A percentile compares a stretch with the other conserved stretches of the same genome.
Evolutionary conservation across 768 basidiomycete genomes (phyloP).

Genomic region (Phaeotremella skinneri): DNA sequence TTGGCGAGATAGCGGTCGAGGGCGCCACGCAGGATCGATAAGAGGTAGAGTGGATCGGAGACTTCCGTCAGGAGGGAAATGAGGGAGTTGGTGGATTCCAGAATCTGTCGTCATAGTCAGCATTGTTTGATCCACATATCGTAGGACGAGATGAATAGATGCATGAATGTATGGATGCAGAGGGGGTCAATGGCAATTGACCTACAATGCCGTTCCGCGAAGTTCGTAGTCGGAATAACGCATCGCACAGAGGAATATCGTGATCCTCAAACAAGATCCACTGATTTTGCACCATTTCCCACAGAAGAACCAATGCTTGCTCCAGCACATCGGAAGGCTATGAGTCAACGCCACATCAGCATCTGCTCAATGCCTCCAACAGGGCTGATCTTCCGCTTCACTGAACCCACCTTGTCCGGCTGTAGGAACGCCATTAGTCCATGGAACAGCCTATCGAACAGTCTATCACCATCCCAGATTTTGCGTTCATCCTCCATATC

Average conservation of each 20-base stretch:
- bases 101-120: constrained; percentile 28
- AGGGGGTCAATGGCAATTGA: constrained; percentile 13
- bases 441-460: constrained; percentile 68
- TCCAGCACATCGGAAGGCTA: constrained; percentile 68
- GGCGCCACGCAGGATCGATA: constrained; percentile 18
- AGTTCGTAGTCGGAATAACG: constrained; percentile 69
- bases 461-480: constrained; percentile 71
- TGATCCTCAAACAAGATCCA: constrained; percentile 69
- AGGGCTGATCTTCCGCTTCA: neutral
- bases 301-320: constrained; percentile 75
- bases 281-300: constrained; percentile 79
- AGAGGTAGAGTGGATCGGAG: constrained; percentile 37
- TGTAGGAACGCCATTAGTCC: constrained; percentile 66
- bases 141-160: no score
- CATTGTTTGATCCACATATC: neutral
- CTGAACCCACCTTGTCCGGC: constrained; percentile 60
- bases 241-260: constrained; percentile 71
- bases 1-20: constrained; percentile 15
- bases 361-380: constrained; percentile 6
- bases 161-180: no score
- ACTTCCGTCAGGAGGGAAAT: constrained; percentile 32
- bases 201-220: constrained; percentile 69
- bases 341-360: constrained; percentile 5
- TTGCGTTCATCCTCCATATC: constrained; percentile 46
- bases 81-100: constrained; percentile 43